Base-by-base conservation (phyloP, 2,329 filamentous ascomycete species). In the Paraphoma chrysanthemicola region DNA sequence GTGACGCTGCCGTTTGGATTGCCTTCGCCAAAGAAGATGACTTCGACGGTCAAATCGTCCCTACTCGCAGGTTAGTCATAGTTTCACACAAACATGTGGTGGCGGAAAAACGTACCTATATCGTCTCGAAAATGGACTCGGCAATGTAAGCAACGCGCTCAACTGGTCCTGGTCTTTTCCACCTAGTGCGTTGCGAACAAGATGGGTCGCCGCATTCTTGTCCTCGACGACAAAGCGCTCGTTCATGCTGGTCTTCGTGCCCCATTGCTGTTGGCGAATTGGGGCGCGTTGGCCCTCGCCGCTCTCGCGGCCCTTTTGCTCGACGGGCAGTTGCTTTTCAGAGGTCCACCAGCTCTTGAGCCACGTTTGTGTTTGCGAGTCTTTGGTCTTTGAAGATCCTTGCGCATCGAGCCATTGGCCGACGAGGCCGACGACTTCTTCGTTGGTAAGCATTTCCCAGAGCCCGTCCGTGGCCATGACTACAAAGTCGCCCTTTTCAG, bases 391-490 rank as follows among this genome's bases (percentile, higher is more conserved):
- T 62, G 63, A 77, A 60, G 50, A 76, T 61, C 66, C 80, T 74
- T 97, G 90, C 18, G 86, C 87, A 76, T 99, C 95, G 46, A 99
- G 87, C 95, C 95, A 99, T 77, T 96, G 92, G 14, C 94, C 96
- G 4, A 99, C 95, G 2, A 99, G 86, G 0, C 95, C 95, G 48
- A 99, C 91, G 1, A 97, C 95, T 80, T 99, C 95, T 74, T 99
- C 95, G 70, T 98, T 99, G 46, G 92, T 97, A 59, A 99, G 84
- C 95, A 98, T 98, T 79, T 99, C 95, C 95, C 95, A 99, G 0
- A 99, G 84, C 4, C 95, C 95, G 73, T 99, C 95, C 0, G 95
- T 97, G 18, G 95, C 95, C 83, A 99, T 89, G 59, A 99, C 94
- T 11, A 99, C 83, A 69, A 99, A 99, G 74, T 99, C 95, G 44